phyloP scores from a whole-genome alignment of 768 basidiomycete genomes.

The Boletus tomentosulus region DNA sequence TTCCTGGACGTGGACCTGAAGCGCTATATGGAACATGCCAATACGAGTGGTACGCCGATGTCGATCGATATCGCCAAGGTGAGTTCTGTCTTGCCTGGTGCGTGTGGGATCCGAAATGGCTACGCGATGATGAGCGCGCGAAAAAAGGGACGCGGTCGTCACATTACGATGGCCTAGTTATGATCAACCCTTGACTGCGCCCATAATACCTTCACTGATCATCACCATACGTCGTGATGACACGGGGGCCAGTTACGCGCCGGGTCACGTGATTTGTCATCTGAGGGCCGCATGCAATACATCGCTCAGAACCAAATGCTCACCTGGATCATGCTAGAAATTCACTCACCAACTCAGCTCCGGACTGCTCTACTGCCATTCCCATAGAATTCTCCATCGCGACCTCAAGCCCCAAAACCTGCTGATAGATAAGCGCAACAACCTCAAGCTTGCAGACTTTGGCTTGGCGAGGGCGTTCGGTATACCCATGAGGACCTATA shows the following conservation, averaged over 20 bases:
- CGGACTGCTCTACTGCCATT: constrained; percentile 91
- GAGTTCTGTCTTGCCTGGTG: constrained; percentile 24
- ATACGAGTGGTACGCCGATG: constrained; percentile 66
- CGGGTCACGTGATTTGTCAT: constrained; percentile 30
- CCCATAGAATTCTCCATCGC: constrained; percentile 93
- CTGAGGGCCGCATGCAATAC: neutral
- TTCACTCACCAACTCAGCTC: constrained; percentile 92
- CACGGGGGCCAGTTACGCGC: constrained; percentile 20
- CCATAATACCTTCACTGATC: constrained; percentile 7
- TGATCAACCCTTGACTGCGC: constrained; percentile 1
- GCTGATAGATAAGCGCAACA: constrained; percentile 83
- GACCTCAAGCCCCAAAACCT: constrained; percentile 97
- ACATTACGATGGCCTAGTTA: constrained; percentile 1
- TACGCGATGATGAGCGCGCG: constrained; percentile 24
- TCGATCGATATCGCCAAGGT: constrained; percentile 78
- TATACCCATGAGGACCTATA: constrained; percentile 98
- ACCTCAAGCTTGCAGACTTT: constrained; percentile 95
- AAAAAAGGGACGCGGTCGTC: neutral
- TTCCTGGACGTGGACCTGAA: constrained; percentile 97
- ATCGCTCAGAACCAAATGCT: constrained; percentile 2
- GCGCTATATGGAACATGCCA: constrained; percentile 91
- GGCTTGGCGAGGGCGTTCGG: constrained; percentile 96
- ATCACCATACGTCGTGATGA: constrained; percentile 20
- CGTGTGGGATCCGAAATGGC: constrained; percentile 1
- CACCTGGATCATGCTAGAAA: constrained; percentile 55